Evolutionary conservation across 1,139 yeast genomes (phyloP), one percentile per base, ranked within the genome.

Genomic region (Hansenula lynferdii): DNA sequence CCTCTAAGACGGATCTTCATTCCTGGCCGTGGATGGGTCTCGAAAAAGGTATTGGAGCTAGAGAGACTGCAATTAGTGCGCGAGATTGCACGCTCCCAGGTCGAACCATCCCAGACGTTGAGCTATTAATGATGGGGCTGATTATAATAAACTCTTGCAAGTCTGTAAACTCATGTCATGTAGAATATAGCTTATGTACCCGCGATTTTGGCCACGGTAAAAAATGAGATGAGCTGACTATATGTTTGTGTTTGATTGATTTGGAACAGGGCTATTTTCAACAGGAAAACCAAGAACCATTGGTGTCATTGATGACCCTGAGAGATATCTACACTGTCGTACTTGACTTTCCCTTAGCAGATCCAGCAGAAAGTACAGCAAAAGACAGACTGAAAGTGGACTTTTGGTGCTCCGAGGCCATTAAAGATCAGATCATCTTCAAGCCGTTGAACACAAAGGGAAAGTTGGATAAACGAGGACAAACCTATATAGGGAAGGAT

Each of bases 11-110:
- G 82, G 25, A 51, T 76, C 6, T 72, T 70, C 44, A 58, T 76
- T 19, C 80, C 78, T 1, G 70, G 70, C 4, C 55, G 75, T 34
- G 82, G 82, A 0, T 77, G 83, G 83, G 62, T 71, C 18, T 60
- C 72, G 1, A 50, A 62, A 2, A 59, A 58, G 27, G 54, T 58
- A 38, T 49, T 72, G 30, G 64, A 61, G 39, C 53, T 49, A 35
- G 75, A 67, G 26, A 45, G 37, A 18, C 25, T 25, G 12, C 31
- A 31, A 36, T 45, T 53, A 14, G 28, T 32, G 6, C 28, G 11
- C 9, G 24, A 32, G 25, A 24, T 16, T 36, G 10, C 32, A 8
- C 17, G 11, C 14, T 27, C 32, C 5, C 25, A 21, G 9, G 18
- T 30, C 4, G 15, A 10, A 11, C 15, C 28, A n/a, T 6, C 15